These are phyloP conservation scores for Starmerella bacillaris DNA, from an alignment of 805 yeast species.

Conservation along the genomic window DNA sequence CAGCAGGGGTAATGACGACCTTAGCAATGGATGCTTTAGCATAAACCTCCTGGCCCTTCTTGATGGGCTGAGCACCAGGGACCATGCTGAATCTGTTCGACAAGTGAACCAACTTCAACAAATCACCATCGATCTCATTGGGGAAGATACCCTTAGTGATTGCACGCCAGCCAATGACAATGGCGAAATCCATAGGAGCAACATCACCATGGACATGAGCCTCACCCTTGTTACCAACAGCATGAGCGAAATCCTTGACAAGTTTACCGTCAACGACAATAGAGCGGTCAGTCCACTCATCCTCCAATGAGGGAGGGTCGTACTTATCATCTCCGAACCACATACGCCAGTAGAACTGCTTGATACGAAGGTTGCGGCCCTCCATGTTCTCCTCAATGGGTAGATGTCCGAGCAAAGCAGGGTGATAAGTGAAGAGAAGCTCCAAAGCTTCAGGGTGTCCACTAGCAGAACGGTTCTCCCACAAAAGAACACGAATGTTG, in stretches of 20 bases:
- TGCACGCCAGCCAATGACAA: conserved; percentile 96
- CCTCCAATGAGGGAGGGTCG: conserved; percentile 44
- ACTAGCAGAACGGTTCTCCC: conserved; percentile 78
- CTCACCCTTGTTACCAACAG: conserved; percentile 92
- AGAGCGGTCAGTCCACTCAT: conserved; percentile 47
- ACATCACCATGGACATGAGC: conserved; percentile 66
- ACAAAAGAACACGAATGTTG: conserved; percentile 50
- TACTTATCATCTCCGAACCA: conserved; percentile 59
- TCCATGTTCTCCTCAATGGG: conserved; percentile 83
- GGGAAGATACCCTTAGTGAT: conserved; percentile 98
- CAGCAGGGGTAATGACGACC: conserved; percentile 77
- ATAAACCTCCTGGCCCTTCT: conserved; percentile 70
- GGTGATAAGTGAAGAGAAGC: conserved; percentile 60
- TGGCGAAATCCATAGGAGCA: conserved; percentile 99
- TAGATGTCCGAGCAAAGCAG: conserved; percentile 71
- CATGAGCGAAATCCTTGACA: conserved; percentile 85
- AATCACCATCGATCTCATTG: conserved; percentile 84
- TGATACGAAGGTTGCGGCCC: conserved; percentile 82
- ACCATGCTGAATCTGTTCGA: conserved; percentile 86
- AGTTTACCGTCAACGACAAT: conserved; percentile 53
- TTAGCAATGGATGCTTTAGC: conserved; percentile 73
- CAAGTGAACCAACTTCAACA: conserved; percentile 81
- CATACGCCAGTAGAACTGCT: conserved; percentile 89
- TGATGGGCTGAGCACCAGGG: conserved; percentile 78
- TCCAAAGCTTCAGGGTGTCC: conserved; percentile 55